These are phyloP conservation scores for Oligophagozyma castellii DNA, from an alignment of 1,139 yeast genomes.

Conservation along the genomic window DNA sequence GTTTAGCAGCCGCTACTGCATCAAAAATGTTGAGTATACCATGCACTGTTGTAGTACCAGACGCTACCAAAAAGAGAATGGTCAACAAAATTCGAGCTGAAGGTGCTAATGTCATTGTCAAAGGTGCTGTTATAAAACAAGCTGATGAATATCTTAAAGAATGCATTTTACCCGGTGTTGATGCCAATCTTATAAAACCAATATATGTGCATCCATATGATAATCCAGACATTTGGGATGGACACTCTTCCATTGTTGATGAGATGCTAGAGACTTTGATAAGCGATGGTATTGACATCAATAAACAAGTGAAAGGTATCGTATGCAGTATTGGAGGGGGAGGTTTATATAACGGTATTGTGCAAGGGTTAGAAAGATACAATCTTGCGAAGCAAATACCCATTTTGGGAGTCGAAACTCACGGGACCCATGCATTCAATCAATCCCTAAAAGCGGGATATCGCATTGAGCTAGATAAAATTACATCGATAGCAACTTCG, in stretches of 20 bases:
- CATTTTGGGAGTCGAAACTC: conserved; percentile 44
- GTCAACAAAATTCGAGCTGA: conserved; percentile 28
- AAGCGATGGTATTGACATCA: conserved; percentile 17
- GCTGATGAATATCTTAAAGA: conserved; percentile 42
- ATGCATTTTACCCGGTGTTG: conserved; percentile 22
- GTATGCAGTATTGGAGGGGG: conserved; percentile 69
- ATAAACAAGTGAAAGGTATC: conserved; percentile 36
- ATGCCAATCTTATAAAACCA: conserved; percentile 26
- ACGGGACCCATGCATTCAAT: conserved; percentile 44
- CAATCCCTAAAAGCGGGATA: conserved; percentile 35
- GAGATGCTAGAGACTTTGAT: conserved; percentile 30
- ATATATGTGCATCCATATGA: conserved; percentile 64
- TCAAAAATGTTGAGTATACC: conserved; percentile 32
- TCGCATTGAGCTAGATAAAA: conserved; percentile 31
- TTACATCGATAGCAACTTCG: conserved; percentile 45
- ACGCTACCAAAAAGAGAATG: conserved; percentile 31
- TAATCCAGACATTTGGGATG: conserved; percentile 51
- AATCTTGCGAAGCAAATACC: conserved; percentile 29
- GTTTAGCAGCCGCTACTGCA: conserved; percentile 59
- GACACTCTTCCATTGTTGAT: conserved; percentile 46
- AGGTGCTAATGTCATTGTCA: conserved; percentile 41
- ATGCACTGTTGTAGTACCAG: conserved; percentile 59
- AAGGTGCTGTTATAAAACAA: conserved; percentile 51
- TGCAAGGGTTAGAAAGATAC: conserved; percentile 37
- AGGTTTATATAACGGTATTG: conserved; percentile 53